Conservation (phyloP, 2,329 filamentous ascomycete genomes). For the Microcyclosporella mali region DNA sequence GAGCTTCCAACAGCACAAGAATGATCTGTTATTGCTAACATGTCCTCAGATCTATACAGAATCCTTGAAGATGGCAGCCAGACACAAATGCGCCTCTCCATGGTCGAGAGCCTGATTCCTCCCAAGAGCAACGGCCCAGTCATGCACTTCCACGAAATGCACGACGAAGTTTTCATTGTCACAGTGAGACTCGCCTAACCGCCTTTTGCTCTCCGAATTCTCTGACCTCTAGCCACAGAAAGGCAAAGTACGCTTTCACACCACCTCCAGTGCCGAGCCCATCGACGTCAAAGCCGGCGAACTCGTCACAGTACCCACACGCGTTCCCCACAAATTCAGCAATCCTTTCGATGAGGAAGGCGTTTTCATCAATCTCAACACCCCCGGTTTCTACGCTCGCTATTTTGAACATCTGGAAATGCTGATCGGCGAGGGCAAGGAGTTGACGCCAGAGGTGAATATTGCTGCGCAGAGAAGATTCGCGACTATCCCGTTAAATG, state of each 20-base stretch:
- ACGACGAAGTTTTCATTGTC: constrained; percentile 2
- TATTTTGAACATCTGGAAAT: constrained; percentile 47
- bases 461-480: constrained; percentile 18
- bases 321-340: constrained; percentile 48
- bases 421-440: constrained; percentile 37
- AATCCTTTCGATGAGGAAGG: constrained; percentile 48
- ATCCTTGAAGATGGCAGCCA: neutral
- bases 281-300: constrained; percentile 46
- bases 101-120: constrained; percentile 1
- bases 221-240: constrained; percentile 35
- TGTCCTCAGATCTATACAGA: neutral
- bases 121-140: constrained; percentile 2
- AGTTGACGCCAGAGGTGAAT: constrained; percentile 41
- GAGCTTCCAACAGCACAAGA: neutral
- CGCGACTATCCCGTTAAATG: constrained; percentile 10
- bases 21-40: neutral
- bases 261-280: constrained; percentile 25
- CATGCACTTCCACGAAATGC: constrained; percentile 3
- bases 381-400: constrained; percentile 50
- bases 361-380: constrained; percentile 50
- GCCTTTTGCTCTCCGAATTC: too few relatives aligned
- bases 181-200: neutral
- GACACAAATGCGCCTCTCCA: neutral
- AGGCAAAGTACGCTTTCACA: constrained; percentile 45
- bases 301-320: constrained; percentile 47